Evolutionary conservation across 2,329 filamentous ascomycete genomes (phyloP).

Genomic region (Venturia carpophila): DNA sequence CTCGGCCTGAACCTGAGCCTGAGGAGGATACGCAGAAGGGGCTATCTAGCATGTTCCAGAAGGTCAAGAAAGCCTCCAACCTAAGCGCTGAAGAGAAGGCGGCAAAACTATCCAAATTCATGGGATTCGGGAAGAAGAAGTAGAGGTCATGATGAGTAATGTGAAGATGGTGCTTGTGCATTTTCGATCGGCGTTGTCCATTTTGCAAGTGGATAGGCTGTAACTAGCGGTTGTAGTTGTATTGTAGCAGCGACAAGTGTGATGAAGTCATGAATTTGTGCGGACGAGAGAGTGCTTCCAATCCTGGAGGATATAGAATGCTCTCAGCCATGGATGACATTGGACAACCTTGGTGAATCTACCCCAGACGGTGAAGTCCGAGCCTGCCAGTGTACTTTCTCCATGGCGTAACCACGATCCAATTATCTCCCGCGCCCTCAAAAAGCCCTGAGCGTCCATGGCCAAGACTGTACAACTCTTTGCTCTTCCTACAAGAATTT

Average conservation of each 20-base stretch:
- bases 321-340: too few species aligned
- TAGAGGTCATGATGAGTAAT: not conserved
- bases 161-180: not conserved
- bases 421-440: too few species aligned
- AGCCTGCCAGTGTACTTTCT: too few species aligned
- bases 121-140: constrained; percentile 24
- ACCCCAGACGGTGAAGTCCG: too few species aligned
- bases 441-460: too few species aligned
- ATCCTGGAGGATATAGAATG: too few species aligned
- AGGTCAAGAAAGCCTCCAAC: constrained; percentile 25
- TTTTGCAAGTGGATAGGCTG: not conserved
- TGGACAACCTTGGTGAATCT: too few species aligned
- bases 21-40: constrained; percentile 21
- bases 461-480: too few species aligned
- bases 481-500: too few species aligned
- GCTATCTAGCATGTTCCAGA: constrained; percentile 24
- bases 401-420: too few species aligned
- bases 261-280: not conserved
- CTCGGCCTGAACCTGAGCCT: constrained; percentile 19
- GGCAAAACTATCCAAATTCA: constrained; percentile 33
- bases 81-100: constrained; percentile 32
- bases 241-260: not conserved
- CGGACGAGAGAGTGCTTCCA: not conserved
- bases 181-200: not conserved
- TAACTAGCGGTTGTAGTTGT: not conserved